phyloP scores from a whole-genome alignment of 1,284 basidiomycete genomes.

The Ustilago shanxiensis region DNA sequence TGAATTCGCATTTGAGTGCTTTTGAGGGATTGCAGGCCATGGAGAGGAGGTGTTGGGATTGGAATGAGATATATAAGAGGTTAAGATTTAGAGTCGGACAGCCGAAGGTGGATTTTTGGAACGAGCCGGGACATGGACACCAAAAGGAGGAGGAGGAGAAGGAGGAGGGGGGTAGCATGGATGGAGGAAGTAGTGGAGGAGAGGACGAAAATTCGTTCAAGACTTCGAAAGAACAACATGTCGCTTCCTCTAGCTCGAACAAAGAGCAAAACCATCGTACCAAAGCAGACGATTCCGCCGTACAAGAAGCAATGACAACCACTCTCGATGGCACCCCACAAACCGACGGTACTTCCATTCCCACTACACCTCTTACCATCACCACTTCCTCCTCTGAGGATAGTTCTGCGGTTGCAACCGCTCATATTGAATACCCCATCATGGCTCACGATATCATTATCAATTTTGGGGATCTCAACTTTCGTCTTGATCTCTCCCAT shows the following conservation, averaged over 20 bases:
- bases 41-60: slow-evolving; percentile 55
- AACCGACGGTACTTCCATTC: not conserved
- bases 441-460: slow-evolving; percentile 75
- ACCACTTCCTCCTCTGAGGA: not conserved
- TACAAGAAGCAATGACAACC: not conserved
- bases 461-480: slow-evolving; percentile 95
- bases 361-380: slow-evolving; percentile 1
- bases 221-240: slow-evolving; percentile 21
- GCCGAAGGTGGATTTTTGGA: slow-evolving; percentile 14
- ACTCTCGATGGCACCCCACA: not conserved
- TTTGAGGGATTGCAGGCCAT: slow-evolving; percentile 49
- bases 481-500: slow-evolving; percentile 88
- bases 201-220: slow-evolving; percentile 18
- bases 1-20: slow-evolving; percentile 94
- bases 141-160: too few species aligned
- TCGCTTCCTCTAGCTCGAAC: not conserved
- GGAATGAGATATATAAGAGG: slow-evolving; percentile 52
- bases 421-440: slow-evolving; percentile 31
- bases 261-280: not conserved
- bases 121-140: slow-evolving; percentile 85
- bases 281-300: not conserved
- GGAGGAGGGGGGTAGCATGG: slow-evolving; percentile 77
- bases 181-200: not conserved
- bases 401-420: not conserved
- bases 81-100: slow-evolving; percentile 29